These are phyloP conservation scores for Talaromyces sp. DNA, from an alignment of 2,329 filamentous ascomycete genomes.

Conservation along the genomic window DNA sequence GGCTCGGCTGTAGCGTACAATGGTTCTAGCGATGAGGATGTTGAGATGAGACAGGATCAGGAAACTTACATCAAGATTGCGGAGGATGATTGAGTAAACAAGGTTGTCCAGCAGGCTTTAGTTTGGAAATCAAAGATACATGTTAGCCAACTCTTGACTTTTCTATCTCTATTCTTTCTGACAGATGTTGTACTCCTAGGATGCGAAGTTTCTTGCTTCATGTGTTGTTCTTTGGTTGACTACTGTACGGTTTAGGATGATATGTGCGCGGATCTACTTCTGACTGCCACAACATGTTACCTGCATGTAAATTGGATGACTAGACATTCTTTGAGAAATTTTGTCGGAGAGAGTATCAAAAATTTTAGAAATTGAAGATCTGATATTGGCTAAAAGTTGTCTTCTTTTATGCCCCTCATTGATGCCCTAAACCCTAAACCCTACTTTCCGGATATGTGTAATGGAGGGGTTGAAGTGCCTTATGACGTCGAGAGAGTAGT, in stretches of 20 bases:
- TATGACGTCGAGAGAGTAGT: neutral
- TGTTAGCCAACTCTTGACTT: neutral
- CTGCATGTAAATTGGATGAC: neutral
- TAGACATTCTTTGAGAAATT: neutral
- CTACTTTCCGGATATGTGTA: neutral
- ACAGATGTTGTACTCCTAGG: neutral
- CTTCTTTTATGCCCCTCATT: conserved; percentile 11
- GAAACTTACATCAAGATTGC: neutral
- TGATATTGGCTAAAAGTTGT: neutral
- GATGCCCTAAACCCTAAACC: conserved; percentile 33
- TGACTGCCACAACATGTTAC: neutral
- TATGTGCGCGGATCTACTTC: neutral
- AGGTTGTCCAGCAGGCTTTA: neutral
- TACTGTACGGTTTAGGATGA: neutral
- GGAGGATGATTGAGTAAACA: neutral
- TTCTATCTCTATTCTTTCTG: neutral
- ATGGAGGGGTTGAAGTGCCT: conserved; percentile 7
- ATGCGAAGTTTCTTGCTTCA: neutral
- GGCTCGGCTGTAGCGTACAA: neutral
- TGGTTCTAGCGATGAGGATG: neutral
- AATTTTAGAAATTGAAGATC: neutral
- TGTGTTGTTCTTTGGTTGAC: neutral
- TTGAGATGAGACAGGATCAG: neutral
- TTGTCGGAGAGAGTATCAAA: neutral
- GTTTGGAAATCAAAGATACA: neutral